A percentile compares a stretch with the other conserved stretches of the same genome.
Conservation (phyloP, 2,329 filamentous ascomycete genomes). For the Didymosphaeria variabile region DNA sequence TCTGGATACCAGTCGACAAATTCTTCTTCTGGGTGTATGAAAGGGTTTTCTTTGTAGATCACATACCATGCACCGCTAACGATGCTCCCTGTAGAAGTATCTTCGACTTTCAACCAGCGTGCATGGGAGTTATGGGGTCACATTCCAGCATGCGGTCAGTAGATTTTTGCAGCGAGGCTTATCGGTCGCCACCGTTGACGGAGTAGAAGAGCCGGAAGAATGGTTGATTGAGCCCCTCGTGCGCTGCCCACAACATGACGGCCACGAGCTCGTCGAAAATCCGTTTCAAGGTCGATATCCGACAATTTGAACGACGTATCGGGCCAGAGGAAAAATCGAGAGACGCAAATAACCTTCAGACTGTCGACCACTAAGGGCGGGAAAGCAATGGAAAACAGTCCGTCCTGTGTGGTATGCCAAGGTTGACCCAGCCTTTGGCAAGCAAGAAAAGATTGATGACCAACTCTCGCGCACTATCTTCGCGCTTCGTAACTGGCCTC, state of each 20-base stretch:
- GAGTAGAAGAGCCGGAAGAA: constrained; percentile 18
- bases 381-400: too few species aligned
- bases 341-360: background rate
- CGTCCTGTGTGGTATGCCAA: too few species aligned
- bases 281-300: constrained; percentile 10
- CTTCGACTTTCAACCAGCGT: constrained; percentile 42
- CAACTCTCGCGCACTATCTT: too few species aligned
- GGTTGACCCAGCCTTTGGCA: too few species aligned
- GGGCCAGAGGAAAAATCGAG: background rate
- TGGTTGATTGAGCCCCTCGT: constrained; percentile 13
- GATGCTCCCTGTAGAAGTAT: constrained; percentile 32
- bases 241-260: constrained; percentile 20
- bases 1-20: constrained; percentile 17
- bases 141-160: constrained; percentile 9
- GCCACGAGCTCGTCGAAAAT: constrained; percentile 22
- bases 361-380: background rate
- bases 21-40: constrained; percentile 24
- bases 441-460: too few species aligned
- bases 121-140: constrained; percentile 28
- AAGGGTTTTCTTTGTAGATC: constrained; percentile 27
- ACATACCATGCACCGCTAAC: constrained; percentile 44
- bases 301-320: constrained; percentile 16
- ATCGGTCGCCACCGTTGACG: background rate
- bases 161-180: constrained; percentile 9
- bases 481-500: too few species aligned